Evolutionary conservation across 257 asterid species (phyloP).

Genomic region (Anisodus acutangulus): DNA sequence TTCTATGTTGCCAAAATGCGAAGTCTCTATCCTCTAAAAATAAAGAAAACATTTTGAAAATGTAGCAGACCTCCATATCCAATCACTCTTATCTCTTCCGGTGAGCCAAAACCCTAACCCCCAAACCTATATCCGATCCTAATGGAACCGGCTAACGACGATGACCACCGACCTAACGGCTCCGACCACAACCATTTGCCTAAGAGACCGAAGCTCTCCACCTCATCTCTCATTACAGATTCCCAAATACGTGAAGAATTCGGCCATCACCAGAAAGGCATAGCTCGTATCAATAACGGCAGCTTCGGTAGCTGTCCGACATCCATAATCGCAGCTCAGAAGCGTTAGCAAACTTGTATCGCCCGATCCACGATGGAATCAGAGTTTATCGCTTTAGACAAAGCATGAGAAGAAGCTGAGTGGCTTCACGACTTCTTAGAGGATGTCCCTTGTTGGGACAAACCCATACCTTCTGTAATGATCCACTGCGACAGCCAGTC

Average conservation of each 20-base stretch:
- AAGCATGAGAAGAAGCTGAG: no score
- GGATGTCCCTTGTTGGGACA: no score
- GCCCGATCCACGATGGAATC: no score
- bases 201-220: conserved; percentile 66
- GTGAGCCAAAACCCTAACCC: conserved; percentile 27
- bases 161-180: conserved; percentile 40
- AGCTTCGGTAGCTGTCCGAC: conserved; percentile 97
- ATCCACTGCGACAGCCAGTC: no score
- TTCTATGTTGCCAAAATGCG: neutral
- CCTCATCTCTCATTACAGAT: conserved; percentile 51
- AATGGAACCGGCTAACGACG: conserved; percentile 41
- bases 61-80: conserved; percentile 15
- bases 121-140: conserved; percentile 48
- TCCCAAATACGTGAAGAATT: conserved; percentile 70
- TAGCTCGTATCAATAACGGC: conserved; percentile 89
- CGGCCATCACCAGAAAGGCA: conserved; percentile 70
- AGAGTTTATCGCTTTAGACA: no score
- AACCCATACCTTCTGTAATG: no score
- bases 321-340: conserved; percentile 86
- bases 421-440: no score
- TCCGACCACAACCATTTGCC: conserved; percentile 42
- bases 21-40: neutral
- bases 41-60: neutral
- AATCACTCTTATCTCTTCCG: neutral
- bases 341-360: conserved; percentile 57